These are phyloP conservation scores for Raffaelea deltoideospora DNA, from an alignment of 2,329 filamentous ascomycete species.

Conservation along the genomic window DNA sequence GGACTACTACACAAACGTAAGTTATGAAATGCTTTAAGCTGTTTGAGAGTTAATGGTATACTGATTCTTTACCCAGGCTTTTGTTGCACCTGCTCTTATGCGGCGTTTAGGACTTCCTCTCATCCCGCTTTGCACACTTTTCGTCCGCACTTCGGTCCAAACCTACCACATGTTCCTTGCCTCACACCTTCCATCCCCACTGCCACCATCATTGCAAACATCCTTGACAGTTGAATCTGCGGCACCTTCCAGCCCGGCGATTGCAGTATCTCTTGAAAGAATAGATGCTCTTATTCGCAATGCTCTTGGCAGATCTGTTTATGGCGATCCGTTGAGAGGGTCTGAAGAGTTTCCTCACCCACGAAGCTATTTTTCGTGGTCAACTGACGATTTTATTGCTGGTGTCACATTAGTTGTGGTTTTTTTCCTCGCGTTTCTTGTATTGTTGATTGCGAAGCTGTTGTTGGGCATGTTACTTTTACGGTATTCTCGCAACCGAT, in stretches of 20 bases:
- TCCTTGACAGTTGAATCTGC: conserved; percentile 46
- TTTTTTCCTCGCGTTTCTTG: conserved; percentile 70
- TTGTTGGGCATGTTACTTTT: conserved; percentile 79
- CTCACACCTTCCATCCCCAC: conserved; percentile 63
- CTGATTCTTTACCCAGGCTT: conserved; percentile 43
- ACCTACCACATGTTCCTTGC: conserved; percentile 98
- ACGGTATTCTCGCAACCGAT: conserved; percentile 62
- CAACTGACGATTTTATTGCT: conserved; percentile 59
- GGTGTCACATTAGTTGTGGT: conserved; percentile 71
- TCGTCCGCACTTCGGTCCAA: conserved; percentile 86
- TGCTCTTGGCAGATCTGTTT: conserved; percentile 60
- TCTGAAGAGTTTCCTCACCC: conserved; percentile 7
- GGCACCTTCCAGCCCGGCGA: conserved; percentile 51
- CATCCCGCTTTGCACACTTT: conserved; percentile 83
- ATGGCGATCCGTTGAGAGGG: conserved; percentile 33
- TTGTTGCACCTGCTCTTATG: conserved; percentile 78
- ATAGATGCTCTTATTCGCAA: conserved; percentile 65
- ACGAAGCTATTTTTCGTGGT: conserved; percentile 23
- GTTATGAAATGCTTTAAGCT: conserved; percentile 14
- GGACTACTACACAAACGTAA: conserved; percentile 89
- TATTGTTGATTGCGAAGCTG: conserved; percentile 72
- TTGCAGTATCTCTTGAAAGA: conserved; percentile 62
- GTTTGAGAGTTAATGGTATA: no score
- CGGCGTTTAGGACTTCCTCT: conserved; percentile 81
- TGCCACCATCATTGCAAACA: conserved; percentile 49